Conservation (phyloP, 2,329 filamentous ascomycete genomes). For the Trichoderma guizhouense region DNA sequence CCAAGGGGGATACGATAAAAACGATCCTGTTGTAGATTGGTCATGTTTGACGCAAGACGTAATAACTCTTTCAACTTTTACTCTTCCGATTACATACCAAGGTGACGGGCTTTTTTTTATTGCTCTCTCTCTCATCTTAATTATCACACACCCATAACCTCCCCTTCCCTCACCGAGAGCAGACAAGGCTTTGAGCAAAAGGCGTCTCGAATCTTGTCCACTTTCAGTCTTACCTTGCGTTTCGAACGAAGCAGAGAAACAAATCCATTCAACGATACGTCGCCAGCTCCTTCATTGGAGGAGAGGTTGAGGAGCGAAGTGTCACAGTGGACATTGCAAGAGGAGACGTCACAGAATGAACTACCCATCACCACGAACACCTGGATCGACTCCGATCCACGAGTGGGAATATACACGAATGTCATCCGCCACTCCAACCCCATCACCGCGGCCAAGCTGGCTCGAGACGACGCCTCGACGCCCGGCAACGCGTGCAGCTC, state of each 20-base stretch:
- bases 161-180: neutral
- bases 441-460: conserved; percentile 53
- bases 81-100: conserved; percentile 60
- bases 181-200: neutral
- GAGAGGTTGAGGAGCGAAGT: conserved; percentile 30
- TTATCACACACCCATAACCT: neutral
- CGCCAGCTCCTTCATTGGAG: conserved; percentile 20
- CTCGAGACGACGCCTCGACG: conserved; percentile 50
- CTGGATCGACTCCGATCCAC: conserved; percentile 46
- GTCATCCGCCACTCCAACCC: conserved; percentile 54
- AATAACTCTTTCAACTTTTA: conserved; percentile 51
- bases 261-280: neutral
- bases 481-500: conserved; percentile 50
- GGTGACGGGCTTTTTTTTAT: conserved; percentile 48
- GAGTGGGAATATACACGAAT: conserved; percentile 53
- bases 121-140: neutral
- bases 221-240: neutral
- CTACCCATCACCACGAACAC: conserved; percentile 40
- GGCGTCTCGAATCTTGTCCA: neutral
- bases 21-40: conserved; percentile 26
- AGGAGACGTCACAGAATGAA: conserved; percentile 39
- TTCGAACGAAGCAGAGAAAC: neutral
- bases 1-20: conserved; percentile 15
- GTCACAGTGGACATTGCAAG: conserved; percentile 32
- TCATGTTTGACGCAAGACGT: conserved; percentile 57